phyloP scores from a whole-genome alignment of 1,284 basidiomycete genomes.

The Caloboletus firmus region DNA sequence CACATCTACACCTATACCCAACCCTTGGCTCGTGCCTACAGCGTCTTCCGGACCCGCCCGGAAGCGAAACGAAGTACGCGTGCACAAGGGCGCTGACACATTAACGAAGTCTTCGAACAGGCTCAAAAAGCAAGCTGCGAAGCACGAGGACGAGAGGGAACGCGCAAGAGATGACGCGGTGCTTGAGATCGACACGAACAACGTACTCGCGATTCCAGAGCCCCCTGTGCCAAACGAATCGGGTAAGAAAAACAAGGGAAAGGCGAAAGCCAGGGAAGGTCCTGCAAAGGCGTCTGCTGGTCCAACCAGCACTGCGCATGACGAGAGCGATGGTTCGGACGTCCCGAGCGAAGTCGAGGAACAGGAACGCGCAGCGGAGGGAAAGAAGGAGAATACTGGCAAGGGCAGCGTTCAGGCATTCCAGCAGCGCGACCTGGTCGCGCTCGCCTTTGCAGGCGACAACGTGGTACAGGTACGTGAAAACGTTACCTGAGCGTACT shows the following conservation, averaged over 20 bases:
- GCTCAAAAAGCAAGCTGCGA: slow-evolving; percentile 64
- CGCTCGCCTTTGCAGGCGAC: slow-evolving; percentile 94
- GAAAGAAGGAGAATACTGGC: slow-evolving; percentile 37
- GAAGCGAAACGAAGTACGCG: slow-evolving; percentile 66
- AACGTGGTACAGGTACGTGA: slow-evolving; percentile 80
- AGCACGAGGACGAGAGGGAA: slow-evolving; percentile 53
- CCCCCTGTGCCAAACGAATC: slow-evolving; percentile 11
- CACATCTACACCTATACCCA: slow-evolving; percentile 3
- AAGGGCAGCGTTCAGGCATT: slow-evolving; percentile 64
- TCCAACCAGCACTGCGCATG: not conserved
- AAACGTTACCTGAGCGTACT: not conserved
- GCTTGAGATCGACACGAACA: slow-evolving; percentile 71
- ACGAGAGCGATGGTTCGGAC: slow-evolving; percentile 44
- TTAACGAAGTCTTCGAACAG: slow-evolving; percentile 68
- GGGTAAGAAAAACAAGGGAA: slow-evolving; percentile 21
- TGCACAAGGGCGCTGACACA: slow-evolving; percentile 61
- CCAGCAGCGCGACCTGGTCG: slow-evolving; percentile 87
- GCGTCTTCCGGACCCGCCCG: slow-evolving; percentile 23
- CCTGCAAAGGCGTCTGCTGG: slow-evolving; percentile 2
- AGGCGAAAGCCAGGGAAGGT: slow-evolving; percentile 12
- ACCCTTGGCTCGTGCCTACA: slow-evolving; percentile 28
- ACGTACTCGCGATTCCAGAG: slow-evolving; percentile 44
- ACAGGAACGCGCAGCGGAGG: slow-evolving; percentile 52
- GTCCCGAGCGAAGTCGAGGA: slow-evolving; percentile 66
- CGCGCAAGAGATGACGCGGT: slow-evolving; percentile 68